These are phyloP conservation scores for Amesomyces nigricolor DNA, from an alignment of 2,329 filamentous ascomycete genomes.

Conservation along the genomic window DNA sequence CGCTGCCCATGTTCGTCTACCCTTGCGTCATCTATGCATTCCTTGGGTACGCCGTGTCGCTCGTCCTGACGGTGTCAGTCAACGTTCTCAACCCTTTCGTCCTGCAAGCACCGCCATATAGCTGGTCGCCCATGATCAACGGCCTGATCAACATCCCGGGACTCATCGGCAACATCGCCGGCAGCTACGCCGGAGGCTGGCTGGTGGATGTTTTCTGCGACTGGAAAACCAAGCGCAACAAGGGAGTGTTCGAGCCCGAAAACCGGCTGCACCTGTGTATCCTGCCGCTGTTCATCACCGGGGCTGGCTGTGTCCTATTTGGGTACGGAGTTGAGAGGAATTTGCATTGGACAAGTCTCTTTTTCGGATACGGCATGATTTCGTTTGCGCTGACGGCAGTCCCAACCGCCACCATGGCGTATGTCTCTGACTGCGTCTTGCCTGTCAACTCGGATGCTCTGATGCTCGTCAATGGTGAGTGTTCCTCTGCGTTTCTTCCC, in stretches of 20 bases:
- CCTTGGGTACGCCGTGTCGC: conserved; percentile 29
- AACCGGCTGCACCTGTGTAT: conserved; percentile 37
- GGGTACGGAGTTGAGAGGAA: conserved; percentile 39
- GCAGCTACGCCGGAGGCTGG: conserved; percentile 38
- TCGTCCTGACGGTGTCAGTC: conserved; percentile 29
- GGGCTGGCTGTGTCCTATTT: conserved; percentile 39
- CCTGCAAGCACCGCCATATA: conserved; percentile 31
- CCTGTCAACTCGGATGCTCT: conserved; percentile 31
- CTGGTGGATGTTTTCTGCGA: conserved; percentile 39
- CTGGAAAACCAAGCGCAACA: conserved; percentile 35
- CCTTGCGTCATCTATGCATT: conserved; percentile 31
- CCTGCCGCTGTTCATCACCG: conserved; percentile 38
- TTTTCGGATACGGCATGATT: conserved; percentile 43
- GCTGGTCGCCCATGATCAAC: conserved; percentile 29
- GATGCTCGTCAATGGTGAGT: conserved; percentile 31
- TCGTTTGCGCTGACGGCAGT: conserved; percentile 39
- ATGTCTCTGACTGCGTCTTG: conserved; percentile 35
- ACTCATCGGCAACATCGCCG: conserved; percentile 38
- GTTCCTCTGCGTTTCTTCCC: neutral
- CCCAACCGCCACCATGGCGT: conserved; percentile 40
- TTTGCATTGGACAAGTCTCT: conserved; percentile 39
- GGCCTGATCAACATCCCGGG: conserved; percentile 32
- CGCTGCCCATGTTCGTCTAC: conserved; percentile 30
- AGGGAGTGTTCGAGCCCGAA: conserved; percentile 42
- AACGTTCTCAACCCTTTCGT: conserved; percentile 32